Evolutionary conservation across 2,329 filamentous ascomycete species (phyloP).

Genomic region (Davidsoniella australis): DNA sequence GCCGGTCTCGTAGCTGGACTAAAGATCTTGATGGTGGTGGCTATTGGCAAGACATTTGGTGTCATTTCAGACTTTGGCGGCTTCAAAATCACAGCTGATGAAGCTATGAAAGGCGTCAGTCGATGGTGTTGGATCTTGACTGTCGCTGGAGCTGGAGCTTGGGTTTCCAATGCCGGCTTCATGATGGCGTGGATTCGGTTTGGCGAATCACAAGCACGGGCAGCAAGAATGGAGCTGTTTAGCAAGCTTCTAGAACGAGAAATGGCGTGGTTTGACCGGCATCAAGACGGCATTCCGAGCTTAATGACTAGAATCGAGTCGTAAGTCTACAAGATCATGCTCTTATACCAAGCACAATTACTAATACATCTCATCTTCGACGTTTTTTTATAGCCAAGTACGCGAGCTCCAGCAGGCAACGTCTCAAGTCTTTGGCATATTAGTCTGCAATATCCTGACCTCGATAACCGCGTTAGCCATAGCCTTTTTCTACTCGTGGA

Average conservation of each 20-base stretch:
- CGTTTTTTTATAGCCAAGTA: constrained; percentile 43
- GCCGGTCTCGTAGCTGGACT: constrained; percentile 43
- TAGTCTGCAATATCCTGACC: constrained; percentile 47
- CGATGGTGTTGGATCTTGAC: constrained; percentile 44
- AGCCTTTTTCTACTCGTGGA: constrained; percentile 69
- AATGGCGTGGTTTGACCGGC: constrained; percentile 66
- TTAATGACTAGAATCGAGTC: constrained; percentile 57
- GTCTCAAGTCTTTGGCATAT: constrained; percentile 61
- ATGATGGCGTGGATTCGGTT: constrained; percentile 59
- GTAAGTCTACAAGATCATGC: constrained; percentile 29
- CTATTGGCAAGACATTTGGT: constrained; percentile 62
- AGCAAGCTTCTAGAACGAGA: constrained; percentile 51
- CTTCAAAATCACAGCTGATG: constrained; percentile 29
- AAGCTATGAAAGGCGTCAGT: constrained; percentile 37
- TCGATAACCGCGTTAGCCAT: constrained; percentile 48
- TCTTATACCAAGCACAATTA: too few relatives aligned
- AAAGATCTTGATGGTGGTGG: constrained; percentile 46
- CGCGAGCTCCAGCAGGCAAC: constrained; percentile 66
- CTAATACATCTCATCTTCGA: too few relatives aligned
- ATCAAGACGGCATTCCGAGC: constrained; percentile 53
- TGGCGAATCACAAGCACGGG: constrained; percentile 62
- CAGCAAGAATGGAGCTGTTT: constrained; percentile 49
- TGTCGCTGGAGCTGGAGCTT: constrained; percentile 45
- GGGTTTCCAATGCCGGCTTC: constrained; percentile 49
- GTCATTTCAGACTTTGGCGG: constrained; percentile 49